These are phyloP conservation scores for Asclepias syriaca DNA, from an alignment of 257 asterid species.

Conservation along the genomic window DNA sequence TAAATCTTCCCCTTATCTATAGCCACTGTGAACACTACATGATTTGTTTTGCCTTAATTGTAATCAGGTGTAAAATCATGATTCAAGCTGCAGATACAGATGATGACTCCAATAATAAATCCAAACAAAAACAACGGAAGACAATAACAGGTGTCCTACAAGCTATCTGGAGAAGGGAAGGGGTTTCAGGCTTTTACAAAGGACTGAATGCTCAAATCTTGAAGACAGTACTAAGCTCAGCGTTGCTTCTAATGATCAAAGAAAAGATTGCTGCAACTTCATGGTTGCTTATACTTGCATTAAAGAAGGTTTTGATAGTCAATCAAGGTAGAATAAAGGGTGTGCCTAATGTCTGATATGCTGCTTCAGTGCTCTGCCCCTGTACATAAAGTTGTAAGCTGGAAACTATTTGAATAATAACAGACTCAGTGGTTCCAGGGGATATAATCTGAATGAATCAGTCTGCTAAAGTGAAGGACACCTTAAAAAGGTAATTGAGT, in stretches of 20 bases:
- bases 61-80: conserved; percentile 44
- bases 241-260: conserved; percentile 43
- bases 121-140: conserved; percentile 23
- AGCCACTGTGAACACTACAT: background rate
- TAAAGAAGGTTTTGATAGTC: conserved; percentile 19
- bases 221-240: conserved; percentile 43
- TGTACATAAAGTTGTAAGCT: background rate
- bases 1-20: background rate
- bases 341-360: conserved; percentile 11
- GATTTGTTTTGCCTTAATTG: conserved; percentile 4
- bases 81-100: conserved; percentile 37
- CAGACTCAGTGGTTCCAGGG: background rate
- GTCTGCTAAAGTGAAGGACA: background rate
- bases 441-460: background rate
- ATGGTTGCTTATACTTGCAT: conserved; percentile 37
- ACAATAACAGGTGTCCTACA: conserved; percentile 23
- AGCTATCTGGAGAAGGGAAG: conserved; percentile 37
- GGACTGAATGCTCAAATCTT: conserved; percentile 45
- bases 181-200: conserved; percentile 36
- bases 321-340: conserved; percentile 30
- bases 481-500: background rate
- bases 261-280: conserved; percentile 42
- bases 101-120: conserved; percentile 21
- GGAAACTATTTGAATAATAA: background rate
- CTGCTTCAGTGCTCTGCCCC: background rate